Evolutionary conservation across 176 grass and related monocot genomes (phyloP).

Genomic region (Panicum miliaceum): DNA sequence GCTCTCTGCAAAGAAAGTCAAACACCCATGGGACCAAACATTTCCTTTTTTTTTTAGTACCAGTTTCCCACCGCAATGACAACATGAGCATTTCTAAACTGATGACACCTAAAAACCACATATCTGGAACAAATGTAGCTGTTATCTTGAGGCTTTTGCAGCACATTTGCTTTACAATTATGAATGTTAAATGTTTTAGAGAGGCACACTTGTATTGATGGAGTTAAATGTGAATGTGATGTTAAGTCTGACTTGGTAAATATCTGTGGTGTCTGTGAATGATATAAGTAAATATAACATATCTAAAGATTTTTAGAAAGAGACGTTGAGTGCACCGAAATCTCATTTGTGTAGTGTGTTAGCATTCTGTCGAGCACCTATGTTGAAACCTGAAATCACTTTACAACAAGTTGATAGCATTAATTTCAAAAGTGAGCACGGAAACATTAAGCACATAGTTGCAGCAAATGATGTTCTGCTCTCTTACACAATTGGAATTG

Average conservation of each 20-base stretch:
- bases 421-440: not conserved
- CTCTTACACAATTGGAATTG: not conserved
- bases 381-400: constrained; percentile 9
- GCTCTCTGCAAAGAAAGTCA: constrained; percentile 18
- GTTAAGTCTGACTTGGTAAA: not conserved
- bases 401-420: constrained; percentile 1
- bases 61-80: not conserved
- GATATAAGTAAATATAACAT: not conserved
- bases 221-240: not conserved
- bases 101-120: constrained; percentile 22
- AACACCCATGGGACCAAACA: not conserved
- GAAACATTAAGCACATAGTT: not conserved
- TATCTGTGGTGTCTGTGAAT: constrained; percentile 9
- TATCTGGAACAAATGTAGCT: not conserved
- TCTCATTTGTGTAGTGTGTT: not conserved
- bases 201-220: not conserved
- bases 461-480: not conserved
- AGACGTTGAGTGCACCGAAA: not conserved
- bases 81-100: not conserved
- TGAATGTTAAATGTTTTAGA: constrained; percentile 15
- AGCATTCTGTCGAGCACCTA: not conserved
- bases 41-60: not conserved
- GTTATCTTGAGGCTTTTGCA: not conserved
- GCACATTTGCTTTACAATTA: not conserved
- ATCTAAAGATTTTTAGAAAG: constrained; percentile 19